phyloP scores from a whole-genome alignment of 1,284 basidiomycete species.

The Omphalotus olearius region DNA sequence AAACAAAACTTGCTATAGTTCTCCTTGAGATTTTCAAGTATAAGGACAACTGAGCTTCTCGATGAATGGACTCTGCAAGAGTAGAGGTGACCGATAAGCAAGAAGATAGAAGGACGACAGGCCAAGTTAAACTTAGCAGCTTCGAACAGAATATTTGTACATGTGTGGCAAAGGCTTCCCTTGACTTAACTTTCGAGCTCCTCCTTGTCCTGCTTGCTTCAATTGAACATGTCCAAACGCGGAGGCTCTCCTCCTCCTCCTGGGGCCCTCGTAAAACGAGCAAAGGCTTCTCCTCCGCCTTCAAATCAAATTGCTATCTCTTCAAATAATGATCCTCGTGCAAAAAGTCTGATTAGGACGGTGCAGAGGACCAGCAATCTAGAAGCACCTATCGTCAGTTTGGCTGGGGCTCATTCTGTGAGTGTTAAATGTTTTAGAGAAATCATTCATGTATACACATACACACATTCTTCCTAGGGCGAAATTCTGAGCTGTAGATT shows the following conservation, averaged over 20 bases:
- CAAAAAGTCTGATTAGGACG: slow-evolving; percentile 72
- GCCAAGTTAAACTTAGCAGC: too few relatives aligned
- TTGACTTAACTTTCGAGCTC: too few relatives aligned
- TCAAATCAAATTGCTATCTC: slow-evolving; percentile 73
- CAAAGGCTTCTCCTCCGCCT: slow-evolving; percentile 54
- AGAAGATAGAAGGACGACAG: not conserved
- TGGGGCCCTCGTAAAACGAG: slow-evolving; percentile 61
- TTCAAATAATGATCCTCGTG: slow-evolving; percentile 57
- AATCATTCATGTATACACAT: not conserved
- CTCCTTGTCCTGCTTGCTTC: too few relatives aligned
- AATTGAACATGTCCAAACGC: slow-evolving; percentile 60
- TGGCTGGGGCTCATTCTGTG: slow-evolving; percentile 74
- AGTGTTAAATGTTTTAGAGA: slow-evolving; percentile 8
- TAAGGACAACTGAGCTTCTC: too few relatives aligned
- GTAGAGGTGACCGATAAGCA: too few relatives aligned
- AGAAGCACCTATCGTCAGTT: slow-evolving; percentile 77
- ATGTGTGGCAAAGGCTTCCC: too few relatives aligned
- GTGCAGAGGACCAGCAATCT: slow-evolving; percentile 75
- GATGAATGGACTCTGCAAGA: too few relatives aligned
- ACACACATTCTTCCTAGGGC: slow-evolving; percentile 36
- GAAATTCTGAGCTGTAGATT: slow-evolving; percentile 80
- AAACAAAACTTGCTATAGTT: too few relatives aligned
- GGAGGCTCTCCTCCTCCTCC: slow-evolving; percentile 47
- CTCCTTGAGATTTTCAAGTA: too few relatives aligned
- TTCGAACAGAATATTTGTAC: too few relatives aligned